Base-by-base conservation (phyloP, 2,329 filamentous ascomycete species). In the Leptosphaerulina australis region DNA sequence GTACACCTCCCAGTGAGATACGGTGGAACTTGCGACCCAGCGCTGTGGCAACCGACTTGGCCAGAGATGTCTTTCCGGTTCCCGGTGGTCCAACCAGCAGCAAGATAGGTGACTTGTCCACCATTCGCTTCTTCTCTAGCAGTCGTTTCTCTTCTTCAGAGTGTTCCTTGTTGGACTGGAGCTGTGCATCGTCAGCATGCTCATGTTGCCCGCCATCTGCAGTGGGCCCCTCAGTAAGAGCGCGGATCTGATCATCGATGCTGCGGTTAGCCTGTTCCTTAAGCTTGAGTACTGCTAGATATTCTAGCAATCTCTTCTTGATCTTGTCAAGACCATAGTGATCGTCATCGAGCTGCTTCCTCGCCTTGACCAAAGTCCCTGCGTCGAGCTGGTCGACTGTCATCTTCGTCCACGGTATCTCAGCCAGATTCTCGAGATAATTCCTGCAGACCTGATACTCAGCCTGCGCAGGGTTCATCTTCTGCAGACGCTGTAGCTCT, bases 251-350 rank as follows among this genome's bases (percentile, higher is more conserved):
- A 20, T 84, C 83, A 44, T 96, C 88, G 14, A 97, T 80, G 43
- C 90, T 87, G 44, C 88, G 83, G 59, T 97, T 97, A 55, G 93
- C 86, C 17, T 88, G 86, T 69, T 97, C 92, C 79, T 97, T 99
- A 48, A 99, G 81, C 62, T 94, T 88, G 43, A 99, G 80, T n/a
- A 99, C 94, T 2, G 94, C 95, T 33, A 99, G 81, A 68, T 99
- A 99, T 72, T 97, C 95, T 4, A 99, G 81, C 17, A 99, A 75
- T 33, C 94, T 83, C 81, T 96, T 97, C 83, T 99, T 99, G 68
- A 99, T 93, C 74, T 93, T 95, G 55, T 97, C 91, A 11, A 99
- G 79, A 0, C 94, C 94, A 63, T 97, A 97, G 72, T 99, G 94
- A 68, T 99, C 94, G 57, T 95, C 87, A 65, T 99, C 91, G 5